Base-by-base conservation (phyloP, 805 yeast species). In the Brettanomyces nanus region DNA sequence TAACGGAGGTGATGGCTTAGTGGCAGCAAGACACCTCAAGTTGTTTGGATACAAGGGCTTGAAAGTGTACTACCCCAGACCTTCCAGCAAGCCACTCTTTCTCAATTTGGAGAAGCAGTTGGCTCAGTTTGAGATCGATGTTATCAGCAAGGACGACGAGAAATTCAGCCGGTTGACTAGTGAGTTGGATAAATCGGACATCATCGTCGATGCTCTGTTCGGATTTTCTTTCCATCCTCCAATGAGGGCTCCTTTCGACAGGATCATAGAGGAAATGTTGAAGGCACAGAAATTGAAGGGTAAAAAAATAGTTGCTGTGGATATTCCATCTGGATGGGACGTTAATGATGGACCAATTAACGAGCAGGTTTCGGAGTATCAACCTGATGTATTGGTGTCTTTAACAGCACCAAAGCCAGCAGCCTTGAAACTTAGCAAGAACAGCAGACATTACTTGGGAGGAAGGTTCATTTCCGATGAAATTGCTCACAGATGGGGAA, bases 261-360 rank as follows among this genome's bases (percentile, higher is more conserved):
- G 46, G 13, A 71, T 69, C 6, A 62, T 71, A 38, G 50, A 49
- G n/a, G 47, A 64, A 6, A 55, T 83, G 45, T 51, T 63, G 5
- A 40, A 51, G 2, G 35, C 44, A 6, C 67, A 51, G 48, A 3
- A 13, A 4, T 28, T 31, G 6, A n/a, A 35, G 21, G 39, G 43
- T 20, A 41, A 75, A 3, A 90, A 89, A 1, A 73, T 87, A 2
- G 71, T 85, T 0, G 75, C 94, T 0, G 84, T 92, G 2, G 98
- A 92, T 57, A 75, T 90, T 33, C 98, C 98, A 0, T 83, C 95
- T 2, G 95, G 97, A 0, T 92, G 98, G 98, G 90, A 89, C 53
- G 97, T 92, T 9, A 95, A 92, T 52, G 52, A 69, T 6, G 98
- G 98, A 0, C 95, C 92, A 0, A 60, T 57, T 2, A 58, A 62